Conservation (phyloP, 352 stramenopile species). For the Blastocystis sp. region DNA sequence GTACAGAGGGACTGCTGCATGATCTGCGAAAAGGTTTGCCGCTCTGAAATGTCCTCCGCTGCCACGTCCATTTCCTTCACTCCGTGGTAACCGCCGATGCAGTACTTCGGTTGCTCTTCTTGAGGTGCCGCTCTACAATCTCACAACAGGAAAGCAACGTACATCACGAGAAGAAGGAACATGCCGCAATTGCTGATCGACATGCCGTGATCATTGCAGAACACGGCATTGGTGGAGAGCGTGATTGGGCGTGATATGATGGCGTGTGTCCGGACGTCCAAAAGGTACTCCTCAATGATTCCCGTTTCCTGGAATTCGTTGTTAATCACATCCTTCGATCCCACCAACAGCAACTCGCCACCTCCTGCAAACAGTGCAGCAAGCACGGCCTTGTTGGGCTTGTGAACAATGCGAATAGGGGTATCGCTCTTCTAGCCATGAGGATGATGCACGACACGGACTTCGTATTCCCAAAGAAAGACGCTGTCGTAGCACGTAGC, state of each 20-base stretch:
- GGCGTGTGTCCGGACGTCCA: background rate
- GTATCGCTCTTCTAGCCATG: background rate
- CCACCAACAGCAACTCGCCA: conserved; percentile 49
- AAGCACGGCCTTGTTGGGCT: background rate
- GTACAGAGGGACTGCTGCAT: conserved; percentile 32
- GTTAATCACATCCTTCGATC: background rate
- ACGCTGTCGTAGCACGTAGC: conserved; percentile 23
- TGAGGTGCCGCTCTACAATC: conserved; percentile 10
- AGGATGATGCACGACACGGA: background rate
- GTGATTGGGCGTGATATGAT: conserved; percentile 8
- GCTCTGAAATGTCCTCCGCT: conserved; percentile 2
- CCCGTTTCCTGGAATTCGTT: conserved; percentile 16
- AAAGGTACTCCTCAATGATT: conserved; percentile 22
- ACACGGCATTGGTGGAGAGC: background rate
- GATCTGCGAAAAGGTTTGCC: background rate
- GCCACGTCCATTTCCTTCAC: background rate
- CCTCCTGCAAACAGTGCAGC: conserved; percentile 16
- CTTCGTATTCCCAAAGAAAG: conserved; percentile 45
- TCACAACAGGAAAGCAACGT: background rate
- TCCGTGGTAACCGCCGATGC: background rate
- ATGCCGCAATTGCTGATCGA: conserved; percentile 36
- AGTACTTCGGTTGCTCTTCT: conserved; percentile 4
- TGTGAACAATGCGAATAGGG: conserved; percentile 1
- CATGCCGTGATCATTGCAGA: background rate
- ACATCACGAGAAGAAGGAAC: conserved; percentile 38